Percentiles rank a stretch among this genome's conserved stretches.
phyloP scores from a whole-genome alignment of 805 yeast genomes.

The Myxozyma lipomycoides region DNA sequence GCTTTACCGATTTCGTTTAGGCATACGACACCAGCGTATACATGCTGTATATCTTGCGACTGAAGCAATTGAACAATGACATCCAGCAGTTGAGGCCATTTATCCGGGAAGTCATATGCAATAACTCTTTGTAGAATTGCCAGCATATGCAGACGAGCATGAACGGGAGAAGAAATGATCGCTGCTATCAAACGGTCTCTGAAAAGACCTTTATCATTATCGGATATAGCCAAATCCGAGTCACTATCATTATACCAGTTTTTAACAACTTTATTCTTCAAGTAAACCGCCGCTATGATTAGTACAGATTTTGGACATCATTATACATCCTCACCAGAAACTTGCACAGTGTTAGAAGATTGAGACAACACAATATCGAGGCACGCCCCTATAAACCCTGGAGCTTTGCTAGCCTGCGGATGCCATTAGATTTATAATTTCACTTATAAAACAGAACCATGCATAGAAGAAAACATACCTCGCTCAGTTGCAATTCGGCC shows the following conservation, averaged over 20 bases:
- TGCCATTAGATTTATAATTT: too few species aligned
- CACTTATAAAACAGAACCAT: too few species aligned
- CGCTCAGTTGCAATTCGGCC: slow-evolving; percentile 64
- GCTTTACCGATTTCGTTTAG: slow-evolving; percentile 65
- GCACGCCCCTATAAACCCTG: slow-evolving; percentile 81
- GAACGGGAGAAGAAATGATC: slow-evolving; percentile 47
- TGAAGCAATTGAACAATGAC: slow-evolving; percentile 46
- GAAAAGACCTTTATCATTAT: slow-evolving; percentile 70
- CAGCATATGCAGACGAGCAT: slow-evolving; percentile 44
- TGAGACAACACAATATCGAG: slow-evolving; percentile 59
- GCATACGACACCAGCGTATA: slow-evolving; percentile 68
- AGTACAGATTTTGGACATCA: too few species aligned
- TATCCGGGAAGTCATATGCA: slow-evolving; percentile 46
- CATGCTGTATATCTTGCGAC: slow-evolving; percentile 41
- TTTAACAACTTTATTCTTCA: slow-evolving; percentile 67
- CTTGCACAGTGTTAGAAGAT: slow-evolving; percentile 20
- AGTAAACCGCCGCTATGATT: slow-evolving; percentile 77
- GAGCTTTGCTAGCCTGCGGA: slow-evolving; percentile 46
- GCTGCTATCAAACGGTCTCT: slow-evolving; percentile 65
- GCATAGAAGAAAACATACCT: slow-evolving; percentile 26
- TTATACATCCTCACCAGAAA: too few species aligned
- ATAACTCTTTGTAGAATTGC: slow-evolving; percentile 51
- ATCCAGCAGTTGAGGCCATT: slow-evolving; percentile 55
- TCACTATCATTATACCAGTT: too few species aligned
- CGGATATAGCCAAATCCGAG: slow-evolving; percentile 44